These are phyloP conservation scores for Didymosphaeria variabile DNA, from an alignment of 2,329 filamentous ascomycete species.

Conservation along the genomic window DNA sequence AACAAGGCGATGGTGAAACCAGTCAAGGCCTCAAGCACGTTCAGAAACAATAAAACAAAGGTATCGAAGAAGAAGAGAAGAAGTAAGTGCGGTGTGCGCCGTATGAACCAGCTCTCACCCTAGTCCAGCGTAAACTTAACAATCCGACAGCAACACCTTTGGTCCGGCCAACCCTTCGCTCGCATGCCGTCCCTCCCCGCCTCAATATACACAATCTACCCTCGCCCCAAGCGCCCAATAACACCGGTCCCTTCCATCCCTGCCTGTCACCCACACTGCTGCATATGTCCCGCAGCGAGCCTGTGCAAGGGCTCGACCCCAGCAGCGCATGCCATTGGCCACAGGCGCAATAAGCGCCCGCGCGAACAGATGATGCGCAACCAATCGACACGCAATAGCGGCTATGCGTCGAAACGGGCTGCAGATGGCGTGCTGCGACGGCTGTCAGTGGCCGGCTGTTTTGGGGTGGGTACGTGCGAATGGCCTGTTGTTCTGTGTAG, in stretches of 20 bases:
- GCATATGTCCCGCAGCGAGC: neutral
- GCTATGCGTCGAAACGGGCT: constrained; percentile 36
- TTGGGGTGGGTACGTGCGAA: constrained; percentile 13
- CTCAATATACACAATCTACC: constrained; percentile 13
- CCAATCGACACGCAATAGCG: constrained; percentile 44
- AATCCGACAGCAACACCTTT: constrained; percentile 18
- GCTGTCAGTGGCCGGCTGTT: constrained; percentile 9
- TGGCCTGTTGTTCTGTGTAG: constrained; percentile 5
- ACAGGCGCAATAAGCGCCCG: constrained; percentile 30
- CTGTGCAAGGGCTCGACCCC: neutral
- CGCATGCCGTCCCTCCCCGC: constrained; percentile 8
- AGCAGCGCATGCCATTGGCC: constrained; percentile 10
- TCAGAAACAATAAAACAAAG: neutral
- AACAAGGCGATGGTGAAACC: constrained; percentile 10
- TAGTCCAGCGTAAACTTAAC: constrained; percentile 3
- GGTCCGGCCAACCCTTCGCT: constrained; percentile 21
- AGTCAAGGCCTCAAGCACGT: constrained; percentile 13
- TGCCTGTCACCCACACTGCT: neutral
- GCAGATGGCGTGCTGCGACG: constrained; percentile 19
- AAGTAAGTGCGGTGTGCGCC: constrained; percentile 15
- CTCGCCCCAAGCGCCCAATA: constrained; percentile 20
- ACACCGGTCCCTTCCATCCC: neutral
- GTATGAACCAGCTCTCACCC: constrained; percentile 2
- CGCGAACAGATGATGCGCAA: constrained; percentile 25
- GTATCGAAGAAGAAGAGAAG: constrained; percentile 22